Base-by-base conservation (phyloP, 2,329 filamentous ascomycete genomes). In the Westerdykella ornata region DNA sequence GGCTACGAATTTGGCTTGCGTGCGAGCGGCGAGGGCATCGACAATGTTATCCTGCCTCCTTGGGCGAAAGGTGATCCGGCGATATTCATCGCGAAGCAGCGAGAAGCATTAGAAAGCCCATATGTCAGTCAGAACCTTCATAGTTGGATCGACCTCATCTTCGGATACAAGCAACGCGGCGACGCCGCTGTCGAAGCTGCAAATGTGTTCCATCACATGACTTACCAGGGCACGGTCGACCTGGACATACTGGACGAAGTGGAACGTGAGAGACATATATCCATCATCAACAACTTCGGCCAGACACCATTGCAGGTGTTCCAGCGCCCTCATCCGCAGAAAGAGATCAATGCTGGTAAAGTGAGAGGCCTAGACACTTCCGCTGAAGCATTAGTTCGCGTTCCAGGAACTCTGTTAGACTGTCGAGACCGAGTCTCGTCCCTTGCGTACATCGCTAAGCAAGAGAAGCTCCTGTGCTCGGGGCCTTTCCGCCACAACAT, bases 271-370 rank as follows among this genome's bases (percentile, higher is more conserved):
- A 86, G 90, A 4, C 90, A 88, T 0, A 96, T 95, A 40, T 88
- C 88, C 26, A 94, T 96, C 52, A 97, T 98, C 54, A 90, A 98
- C 67, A 97, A 97, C 55, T 98, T 98, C 65, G 92, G 92, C 0
- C 92, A 98, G 64, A 98, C 94, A 1, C 92, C 94, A 1, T 85
- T 94, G 54, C 94, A 98, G 63, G 84, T 97, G 13, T 98, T 97
- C 63, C 78, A 80, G 34, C 83, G 84, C 44, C 75, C 84, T 11
- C 92, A 98, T 64, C 82, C 85, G 3, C 69, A 77, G n/a, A 78
- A 84, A 12, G 88, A 94, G 50, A 77, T 85, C 42, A 68, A 76
- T 4, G 72, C 78, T 16, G 77, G 81, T 41, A 81, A 80, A 4
- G 71, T 76, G 3, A 80, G 78, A 42, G 78, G 87, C 42, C 72